phyloP scores from a whole-genome alignment of 1,284 basidiomycete genomes.

The Cryptococcus deneoformans region DNA sequence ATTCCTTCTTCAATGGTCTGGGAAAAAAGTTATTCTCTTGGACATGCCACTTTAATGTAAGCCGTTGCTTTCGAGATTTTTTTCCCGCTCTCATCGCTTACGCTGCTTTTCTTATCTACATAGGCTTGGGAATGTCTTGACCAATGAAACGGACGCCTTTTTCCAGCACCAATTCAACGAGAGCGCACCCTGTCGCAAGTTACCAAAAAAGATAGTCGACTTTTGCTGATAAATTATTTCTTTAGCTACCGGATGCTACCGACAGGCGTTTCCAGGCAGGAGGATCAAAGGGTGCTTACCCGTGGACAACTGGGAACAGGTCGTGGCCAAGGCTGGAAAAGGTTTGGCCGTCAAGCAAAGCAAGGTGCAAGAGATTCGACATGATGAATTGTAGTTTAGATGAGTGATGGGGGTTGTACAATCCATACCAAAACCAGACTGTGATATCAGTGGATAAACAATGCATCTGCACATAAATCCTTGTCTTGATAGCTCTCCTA shows the following conservation, averaged over 20 bases:
- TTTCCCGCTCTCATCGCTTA: background rate
- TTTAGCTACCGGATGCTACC: slow-evolving; percentile 20
- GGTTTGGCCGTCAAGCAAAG: slow-evolving; percentile 13
- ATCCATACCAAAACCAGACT: no score
- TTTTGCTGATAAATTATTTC: background rate
- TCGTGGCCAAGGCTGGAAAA: slow-evolving; percentile 19
- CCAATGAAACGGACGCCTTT: slow-evolving; percentile 28
- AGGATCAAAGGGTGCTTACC: slow-evolving; percentile 19
- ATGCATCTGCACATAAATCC: no score
- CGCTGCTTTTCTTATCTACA: background rate
- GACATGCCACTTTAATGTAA: slow-evolving; percentile 24
- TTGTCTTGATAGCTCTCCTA: no score
- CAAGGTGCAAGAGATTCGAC: background rate
- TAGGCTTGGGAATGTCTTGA: slow-evolving; percentile 28
- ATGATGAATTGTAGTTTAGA: slow-evolving; percentile 12
- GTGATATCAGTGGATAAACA: no score
- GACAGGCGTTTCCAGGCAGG: slow-evolving; percentile 14
- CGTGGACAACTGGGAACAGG: slow-evolving; percentile 19
- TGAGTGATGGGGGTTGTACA: no score
- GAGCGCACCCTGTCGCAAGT: slow-evolving; percentile 25
- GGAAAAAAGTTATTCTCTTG: slow-evolving; percentile 31
- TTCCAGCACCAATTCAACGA: slow-evolving; percentile 32
- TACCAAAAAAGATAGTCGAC: no score
- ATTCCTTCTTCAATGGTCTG: slow-evolving; percentile 23
- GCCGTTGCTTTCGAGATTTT: background rate